These are phyloP conservation scores for Globisporangium abappressorium DNA, from an alignment of 352 stramenopile species.

Conservation along the genomic window DNA sequence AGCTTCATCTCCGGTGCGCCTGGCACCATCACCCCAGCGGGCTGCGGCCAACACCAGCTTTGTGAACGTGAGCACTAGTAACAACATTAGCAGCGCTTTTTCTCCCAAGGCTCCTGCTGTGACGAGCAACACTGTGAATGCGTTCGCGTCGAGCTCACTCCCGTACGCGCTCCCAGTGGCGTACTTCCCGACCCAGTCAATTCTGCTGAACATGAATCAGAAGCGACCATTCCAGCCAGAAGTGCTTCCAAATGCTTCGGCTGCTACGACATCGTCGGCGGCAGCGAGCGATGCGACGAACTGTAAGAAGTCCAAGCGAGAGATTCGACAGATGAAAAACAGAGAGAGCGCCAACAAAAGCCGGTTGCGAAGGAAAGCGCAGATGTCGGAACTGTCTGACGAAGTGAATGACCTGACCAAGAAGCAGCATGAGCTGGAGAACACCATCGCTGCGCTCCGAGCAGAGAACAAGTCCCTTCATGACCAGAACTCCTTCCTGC, in stretches of 20 bases:
- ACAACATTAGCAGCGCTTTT: background rate
- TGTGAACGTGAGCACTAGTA: background rate
- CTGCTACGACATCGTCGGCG: conserved; percentile 7
- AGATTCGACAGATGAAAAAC: conserved; percentile 88
- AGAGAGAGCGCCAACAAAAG: conserved; percentile 83
- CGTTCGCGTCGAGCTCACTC: conserved; percentile 27
- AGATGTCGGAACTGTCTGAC: conserved; percentile 52
- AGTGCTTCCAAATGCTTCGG: conserved; percentile 27
- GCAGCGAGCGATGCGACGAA: conserved; percentile 19
- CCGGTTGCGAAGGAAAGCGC: conserved; percentile 65
- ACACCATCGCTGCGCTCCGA: conserved; percentile 57
- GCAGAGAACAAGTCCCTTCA: conserved; percentile 80
- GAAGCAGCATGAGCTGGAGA: conserved; percentile 70
- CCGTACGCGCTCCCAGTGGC: conserved; percentile 65
- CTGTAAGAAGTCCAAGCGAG: conserved; percentile 72
- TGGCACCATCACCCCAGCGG: conserved; percentile 2
- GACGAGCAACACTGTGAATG: background rate
- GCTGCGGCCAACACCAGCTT: background rate
- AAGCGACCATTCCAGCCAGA: conserved; percentile 53
- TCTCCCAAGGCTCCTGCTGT: background rate
- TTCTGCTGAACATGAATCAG: conserved; percentile 40
- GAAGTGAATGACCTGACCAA: conserved; percentile 65
- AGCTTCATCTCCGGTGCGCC: conserved; percentile 20
- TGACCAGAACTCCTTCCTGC: conserved; percentile 76
- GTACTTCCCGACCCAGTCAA: conserved; percentile 37